Evolutionary conservation across 768 basidiomycete genomes (phyloP).

Genomic region (Tricholoma bakamatsutake): DNA sequence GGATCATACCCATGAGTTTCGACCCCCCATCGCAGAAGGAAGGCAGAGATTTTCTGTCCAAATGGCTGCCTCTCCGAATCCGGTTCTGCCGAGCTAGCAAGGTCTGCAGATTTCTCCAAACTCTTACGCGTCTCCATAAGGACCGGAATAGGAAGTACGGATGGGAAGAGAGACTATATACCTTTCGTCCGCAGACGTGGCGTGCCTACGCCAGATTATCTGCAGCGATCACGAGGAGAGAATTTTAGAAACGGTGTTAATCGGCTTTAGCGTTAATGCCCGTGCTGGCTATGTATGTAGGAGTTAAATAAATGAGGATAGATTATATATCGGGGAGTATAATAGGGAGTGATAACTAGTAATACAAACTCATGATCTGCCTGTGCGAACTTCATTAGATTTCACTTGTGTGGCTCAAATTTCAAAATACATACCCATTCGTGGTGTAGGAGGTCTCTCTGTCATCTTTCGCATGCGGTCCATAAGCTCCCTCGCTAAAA

Average conservation of each 20-base stretch:
- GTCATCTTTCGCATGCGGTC: constrained; percentile 37
- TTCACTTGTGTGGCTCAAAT: constrained; percentile 6
- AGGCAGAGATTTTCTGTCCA: constrained; percentile 10
- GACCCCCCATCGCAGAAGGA: constrained; percentile 25
- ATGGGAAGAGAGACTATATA: not conserved
- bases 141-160: not conserved
- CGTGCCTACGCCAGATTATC: too few relatives aligned
- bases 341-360: too few relatives aligned
- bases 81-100: not conserved
- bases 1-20: constrained; percentile 29
- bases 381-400: not conserved
- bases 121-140: not conserved
- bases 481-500: constrained; percentile 48
- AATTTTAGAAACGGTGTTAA: too few relatives aligned
- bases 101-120: not conserved
- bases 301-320: not conserved
- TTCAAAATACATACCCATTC: constrained; percentile 17
- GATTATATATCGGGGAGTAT: not conserved
- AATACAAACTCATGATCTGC: not conserved
- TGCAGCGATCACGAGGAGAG: too few relatives aligned
- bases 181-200: too few relatives aligned
- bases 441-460: constrained; percentile 19
- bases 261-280: too few relatives aligned
- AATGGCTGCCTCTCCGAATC: not conserved
- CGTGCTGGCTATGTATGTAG: not conserved